Evolutionary conservation across 176 grass and related monocot species (phyloP).

Genomic region (Aegilops bicornis): DNA sequence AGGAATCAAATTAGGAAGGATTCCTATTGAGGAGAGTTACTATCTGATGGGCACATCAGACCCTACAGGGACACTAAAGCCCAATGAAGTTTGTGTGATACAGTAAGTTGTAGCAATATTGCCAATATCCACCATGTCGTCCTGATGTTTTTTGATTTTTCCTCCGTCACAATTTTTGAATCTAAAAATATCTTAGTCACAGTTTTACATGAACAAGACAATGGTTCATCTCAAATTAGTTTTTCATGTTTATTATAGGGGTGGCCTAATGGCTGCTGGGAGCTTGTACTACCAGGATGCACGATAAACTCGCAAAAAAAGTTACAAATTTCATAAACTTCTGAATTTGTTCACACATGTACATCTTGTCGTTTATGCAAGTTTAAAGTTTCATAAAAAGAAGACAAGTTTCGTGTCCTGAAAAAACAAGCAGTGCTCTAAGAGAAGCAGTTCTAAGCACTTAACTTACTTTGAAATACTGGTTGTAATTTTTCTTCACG

Average conservation of each 20-base stretch:
- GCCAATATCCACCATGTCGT: neutral
- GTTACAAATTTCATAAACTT: too few species aligned
- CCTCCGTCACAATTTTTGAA: neutral
- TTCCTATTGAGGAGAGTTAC: conserved; percentile 50
- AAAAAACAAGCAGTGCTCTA: too few species aligned
- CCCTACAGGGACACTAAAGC: conserved; percentile 46
- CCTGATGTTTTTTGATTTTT: neutral
- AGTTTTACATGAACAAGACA: conserved; percentile 4
- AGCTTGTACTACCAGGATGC: neutral
- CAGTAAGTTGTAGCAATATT: conserved; percentile 41
- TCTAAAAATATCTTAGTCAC: neutral
- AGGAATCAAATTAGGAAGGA: conserved; percentile 46
- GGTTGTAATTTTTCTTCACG: too few species aligned
- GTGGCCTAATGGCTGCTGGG: too few species aligned
- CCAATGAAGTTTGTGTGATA: conserved; percentile 67
- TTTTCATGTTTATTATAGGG: neutral
- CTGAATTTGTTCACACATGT: too few species aligned
- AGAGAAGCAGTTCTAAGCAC: too few species aligned
- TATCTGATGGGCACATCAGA: conserved; percentile 60
- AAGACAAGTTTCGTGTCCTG: too few species aligned
- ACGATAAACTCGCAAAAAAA: too few species aligned
- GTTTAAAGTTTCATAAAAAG: too few species aligned
- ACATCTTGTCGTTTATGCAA: too few species aligned
- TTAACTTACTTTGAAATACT: too few species aligned
- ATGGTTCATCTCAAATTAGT: neutral